Base-by-base conservation (phyloP, 1,284 basidiomycete genomes). In the Neolentinus lepideus region DNA sequence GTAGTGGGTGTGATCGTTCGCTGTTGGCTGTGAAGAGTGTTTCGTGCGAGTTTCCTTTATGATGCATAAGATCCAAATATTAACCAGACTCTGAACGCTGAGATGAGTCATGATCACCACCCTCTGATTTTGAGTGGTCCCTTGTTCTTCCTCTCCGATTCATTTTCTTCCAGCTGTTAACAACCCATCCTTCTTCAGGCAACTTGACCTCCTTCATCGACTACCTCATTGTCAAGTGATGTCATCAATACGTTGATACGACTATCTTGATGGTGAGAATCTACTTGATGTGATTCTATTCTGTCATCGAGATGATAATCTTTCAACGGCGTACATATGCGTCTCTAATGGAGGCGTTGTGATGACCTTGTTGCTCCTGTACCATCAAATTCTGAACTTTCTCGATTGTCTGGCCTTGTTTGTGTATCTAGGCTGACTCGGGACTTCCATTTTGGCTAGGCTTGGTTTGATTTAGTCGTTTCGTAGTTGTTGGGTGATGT, bases 101-200 rank as follows among this genome's bases (percentile, higher is more conserved):
- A 43, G 38, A 43, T 43, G 38, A 43, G 38, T 43, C 38, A n/a
- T 43, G 38, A 43, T 43, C 38, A 43, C 38, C 38, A 43, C 38
- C 38, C 19, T 43, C 38, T 43, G 38, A 43, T n/a, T 43, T 21
- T 3, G 38, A 43, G 38, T 43, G 38, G 38, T 43, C 16, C 12
- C n/a, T 43, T n/a, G 4, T 43, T 16, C 16, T 43, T 6, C 16
- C 4, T 43, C 16, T 16, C 38, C 19, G 33, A 9, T 35, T 43
- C 16, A 16, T 21, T n/a, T 43, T n/a, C 8, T 31, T 31, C 29
- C 6, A 12, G 29, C 29, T n/a, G n/a, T n/a, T n/a, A n/a, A n/a
- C n/a, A n/a, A n/a, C n/a, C n/a, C n/a, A n/a, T n/a, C n/a, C n/a
- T n/a, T n/a, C n/a, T n/a, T n/a, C n/a, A n/a, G n/a, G n/a, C n/a